phyloP scores from a whole-genome alignment of 1,284 basidiomycete genomes.

The Somion occarium region DNA sequence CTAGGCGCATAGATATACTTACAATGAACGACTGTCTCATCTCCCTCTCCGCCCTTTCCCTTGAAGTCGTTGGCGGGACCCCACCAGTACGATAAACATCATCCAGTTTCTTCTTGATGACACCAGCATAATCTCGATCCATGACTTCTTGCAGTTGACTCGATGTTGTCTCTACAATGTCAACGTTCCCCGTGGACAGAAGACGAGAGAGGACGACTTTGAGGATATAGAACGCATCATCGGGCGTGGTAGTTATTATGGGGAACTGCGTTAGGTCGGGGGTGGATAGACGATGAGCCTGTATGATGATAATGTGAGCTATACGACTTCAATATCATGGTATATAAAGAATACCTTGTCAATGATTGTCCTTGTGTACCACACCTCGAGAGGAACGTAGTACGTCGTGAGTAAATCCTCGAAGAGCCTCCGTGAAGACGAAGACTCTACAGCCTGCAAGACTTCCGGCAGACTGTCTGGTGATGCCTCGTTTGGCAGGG shows the following conservation, averaged over 20 bases:
- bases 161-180: constrained; percentile 54
- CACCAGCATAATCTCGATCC: constrained; percentile 75
- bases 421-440: constrained; percentile 55
- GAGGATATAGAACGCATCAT: constrained; percentile 92
- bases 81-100: constrained; percentile 69
- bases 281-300: constrained; percentile 70
- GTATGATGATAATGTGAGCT: constrained; percentile 2
- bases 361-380: constrained; percentile 86
- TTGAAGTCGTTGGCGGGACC: constrained; percentile 32
- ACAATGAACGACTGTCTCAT: constrained; percentile 78
- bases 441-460: constrained; percentile 43
- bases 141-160: constrained; percentile 67
- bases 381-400: constrained; percentile 87
- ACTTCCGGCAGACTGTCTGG: constrained; percentile 12
- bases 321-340: constrained; percentile 7
- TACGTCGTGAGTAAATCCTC: constrained; percentile 68
- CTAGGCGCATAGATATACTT: constrained; percentile 24
- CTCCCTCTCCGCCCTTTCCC: constrained; percentile 76
- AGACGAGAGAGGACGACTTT: constrained; percentile 78
- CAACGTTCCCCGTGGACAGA: constrained; percentile 67
- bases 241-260: constrained; percentile 70
- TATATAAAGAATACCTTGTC: constrained; percentile 64
- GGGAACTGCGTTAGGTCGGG: constrained; percentile 65
- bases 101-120: constrained; percentile 81
- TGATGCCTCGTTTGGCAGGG: neutral